These are phyloP conservation scores for Ophiosphaerella herpotricha DNA, from an alignment of 2,329 filamentous ascomycete species.

Conservation along the genomic window DNA sequence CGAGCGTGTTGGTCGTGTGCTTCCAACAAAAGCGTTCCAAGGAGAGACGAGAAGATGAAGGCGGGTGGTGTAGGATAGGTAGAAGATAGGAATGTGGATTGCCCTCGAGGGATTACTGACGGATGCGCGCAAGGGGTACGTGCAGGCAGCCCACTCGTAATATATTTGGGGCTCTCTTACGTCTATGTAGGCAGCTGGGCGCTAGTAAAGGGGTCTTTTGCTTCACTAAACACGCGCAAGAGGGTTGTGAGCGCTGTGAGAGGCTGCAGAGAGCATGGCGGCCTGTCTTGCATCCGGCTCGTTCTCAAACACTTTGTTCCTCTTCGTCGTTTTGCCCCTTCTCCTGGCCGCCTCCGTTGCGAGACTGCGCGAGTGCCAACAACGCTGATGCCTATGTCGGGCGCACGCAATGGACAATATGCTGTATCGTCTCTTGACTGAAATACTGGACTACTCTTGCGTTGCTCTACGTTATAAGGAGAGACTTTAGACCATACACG, in stretches of 20 bases:
- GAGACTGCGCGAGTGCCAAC: too few species aligned
- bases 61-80: neutral
- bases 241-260: constrained; percentile 14
- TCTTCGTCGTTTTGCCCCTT: constrained; percentile 24
- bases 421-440: too few species aligned
- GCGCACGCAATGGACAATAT: too few species aligned
- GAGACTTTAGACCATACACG: too few species aligned
- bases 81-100: constrained; percentile 1
- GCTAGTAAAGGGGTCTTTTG: constrained; percentile 21
- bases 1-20: neutral
- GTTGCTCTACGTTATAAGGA: too few species aligned
- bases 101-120: constrained; percentile 19
- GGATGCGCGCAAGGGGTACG: constrained; percentile 35
- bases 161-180: constrained; percentile 11
- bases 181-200: constrained; percentile 7
- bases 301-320: constrained; percentile 16
- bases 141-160: constrained; percentile 23
- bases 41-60: constrained; percentile 16
- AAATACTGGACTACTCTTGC: too few species aligned
- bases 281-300: constrained; percentile 15
- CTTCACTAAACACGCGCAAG: neutral
- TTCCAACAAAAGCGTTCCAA: constrained; percentile 1
- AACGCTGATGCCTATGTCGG: too few species aligned
- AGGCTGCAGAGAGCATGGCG: constrained; percentile 5
- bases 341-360: constrained; percentile 15